Conservation (phyloP, 1,284 basidiomycete species). For the Trichosporon coremiiforme region DNA sequence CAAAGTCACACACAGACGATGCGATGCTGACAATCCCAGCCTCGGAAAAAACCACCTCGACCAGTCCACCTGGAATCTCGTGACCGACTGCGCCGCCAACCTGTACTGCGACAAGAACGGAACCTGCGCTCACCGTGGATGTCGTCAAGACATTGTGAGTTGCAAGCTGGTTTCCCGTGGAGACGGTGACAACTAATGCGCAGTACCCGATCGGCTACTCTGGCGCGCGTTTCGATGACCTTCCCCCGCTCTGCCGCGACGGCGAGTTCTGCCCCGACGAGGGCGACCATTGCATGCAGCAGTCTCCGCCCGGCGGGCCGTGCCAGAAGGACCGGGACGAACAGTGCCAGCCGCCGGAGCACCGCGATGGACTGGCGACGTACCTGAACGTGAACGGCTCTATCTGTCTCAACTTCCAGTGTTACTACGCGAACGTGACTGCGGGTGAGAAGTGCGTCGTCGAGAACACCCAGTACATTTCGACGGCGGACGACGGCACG, state of each 20-base stretch:
- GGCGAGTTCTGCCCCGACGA: conserved; percentile 76
- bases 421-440: conserved; percentile 76
- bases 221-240: conserved; percentile 46
- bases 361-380: conserved; percentile 66
- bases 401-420: conserved; percentile 75
- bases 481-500: conserved; percentile 58
- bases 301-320: conserved; percentile 65
- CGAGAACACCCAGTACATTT: conserved; percentile 77
- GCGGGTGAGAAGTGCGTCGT: conserved; percentile 66
- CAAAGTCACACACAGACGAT: neutral
- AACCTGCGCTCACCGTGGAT: conserved; percentile 68
- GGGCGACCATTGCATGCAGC: conserved; percentile 67
- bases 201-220: conserved; percentile 57
- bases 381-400: conserved; percentile 77
- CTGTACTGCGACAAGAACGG: conserved; percentile 66
- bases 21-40: conserved; percentile 29
- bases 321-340: conserved; percentile 90
- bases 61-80: conserved; percentile 72
- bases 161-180: neutral
- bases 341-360: conserved; percentile 69
- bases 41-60: conserved; percentile 65
- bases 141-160: conserved; percentile 69
- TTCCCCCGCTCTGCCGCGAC: conserved; percentile 66
- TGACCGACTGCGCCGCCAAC: conserved; percentile 70
- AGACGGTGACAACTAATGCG: no score